Evolutionary conservation across 163 green algal species (phyloP).

Genomic region (Coccomyxa subellipsoidea): DNA sequence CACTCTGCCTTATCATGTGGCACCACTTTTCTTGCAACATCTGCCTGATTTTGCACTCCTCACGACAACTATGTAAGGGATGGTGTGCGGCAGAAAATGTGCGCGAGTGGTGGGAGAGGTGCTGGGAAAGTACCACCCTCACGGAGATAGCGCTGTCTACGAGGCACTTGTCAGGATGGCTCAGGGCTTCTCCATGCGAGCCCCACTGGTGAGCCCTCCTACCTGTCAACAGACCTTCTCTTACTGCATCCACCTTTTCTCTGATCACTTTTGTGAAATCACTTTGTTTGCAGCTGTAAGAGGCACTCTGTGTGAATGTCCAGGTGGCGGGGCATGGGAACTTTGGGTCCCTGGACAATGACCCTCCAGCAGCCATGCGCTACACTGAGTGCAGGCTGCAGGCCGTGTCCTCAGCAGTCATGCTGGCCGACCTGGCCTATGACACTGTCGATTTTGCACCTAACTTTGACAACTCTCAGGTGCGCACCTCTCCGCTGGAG

Average conservation of each 20-base stretch:
- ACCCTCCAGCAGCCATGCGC: slow-evolving; percentile 94
- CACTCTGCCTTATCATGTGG: neutral
- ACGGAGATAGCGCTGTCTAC: slow-evolving; percentile 96
- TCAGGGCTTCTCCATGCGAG: slow-evolving; percentile 86
- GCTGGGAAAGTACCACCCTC: slow-evolving; percentile 97
- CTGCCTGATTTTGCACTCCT: no score
- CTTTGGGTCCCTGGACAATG: slow-evolving; percentile 93
- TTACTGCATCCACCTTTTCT: no score
- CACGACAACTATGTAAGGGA: neutral
- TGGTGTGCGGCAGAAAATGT: slow-evolving; percentile 72
- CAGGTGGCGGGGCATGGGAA: slow-evolving; percentile 96
- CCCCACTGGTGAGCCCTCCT: slow-evolving; percentile 52
- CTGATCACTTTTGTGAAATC: no score
- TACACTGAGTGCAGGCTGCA: slow-evolving; percentile 70
- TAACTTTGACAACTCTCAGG: slow-evolving; percentile 88
- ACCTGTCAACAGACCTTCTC: neutral
- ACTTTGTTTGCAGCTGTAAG: neutral
- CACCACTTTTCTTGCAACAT: no score
- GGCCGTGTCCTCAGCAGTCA: slow-evolving; percentile 47
- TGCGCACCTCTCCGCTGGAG: no score
- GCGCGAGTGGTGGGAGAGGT: slow-evolving; percentile 98
- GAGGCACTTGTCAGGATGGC: slow-evolving; percentile 93
- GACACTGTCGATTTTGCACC: slow-evolving; percentile 82
- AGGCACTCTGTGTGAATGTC: neutral
- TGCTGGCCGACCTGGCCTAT: slow-evolving; percentile 81